Evolutionary conservation across 1,139 yeast genomes (phyloP), one percentile per base, ranked within the genome.

Genomic region (Scheffersomyces illinoinensis): DNA sequence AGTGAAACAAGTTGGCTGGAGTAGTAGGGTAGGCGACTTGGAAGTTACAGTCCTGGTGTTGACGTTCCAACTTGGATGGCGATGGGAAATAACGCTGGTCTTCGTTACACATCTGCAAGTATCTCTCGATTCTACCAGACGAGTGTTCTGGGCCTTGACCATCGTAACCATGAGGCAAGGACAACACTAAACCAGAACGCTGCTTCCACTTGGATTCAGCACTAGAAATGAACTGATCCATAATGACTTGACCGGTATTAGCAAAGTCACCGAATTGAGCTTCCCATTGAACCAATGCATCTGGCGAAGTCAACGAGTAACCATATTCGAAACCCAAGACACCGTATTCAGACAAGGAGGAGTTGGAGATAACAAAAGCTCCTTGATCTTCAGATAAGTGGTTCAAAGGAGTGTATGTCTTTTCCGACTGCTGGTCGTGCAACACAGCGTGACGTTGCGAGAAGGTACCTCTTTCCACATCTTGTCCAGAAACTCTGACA

Each of bases 61-160:
- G 99, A 80, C 99, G 91, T 68, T 91, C 91, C 66, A 95, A 85
- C 77, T 92, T 92, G 68, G 90, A 95, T 61, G 84, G 87, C 54
- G 91, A 76, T 74, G 99, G 99, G 97, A 91, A 96, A 70, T 75
- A 79, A 80, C 98, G 90, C 70, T 91, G 93, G 76, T 96, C 99
- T 81, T 96, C 99, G 75, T 93, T 95, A 75, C 97, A 90, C 74
- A 96, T 81, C 82, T 91, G 97, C 77, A 96, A 85, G 82, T 93
- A 96, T 83, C 99, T 89, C 83, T 96, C 99, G 61, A 96, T 81
- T 85, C 99, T 90, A 71, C 97, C 98, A 62, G 97, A 91, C 48
- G 99, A 95, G 80, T 96, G 99, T 82, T 96, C 99, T 66, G 99
- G 99, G 71, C 99, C 99, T 83, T 95, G 99, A 68, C 99, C 99